Evolutionary conservation across 1,139 yeast genomes (phyloP), one percentile per base, ranked within the genome.

Genomic region (Pichia sp.): DNA sequence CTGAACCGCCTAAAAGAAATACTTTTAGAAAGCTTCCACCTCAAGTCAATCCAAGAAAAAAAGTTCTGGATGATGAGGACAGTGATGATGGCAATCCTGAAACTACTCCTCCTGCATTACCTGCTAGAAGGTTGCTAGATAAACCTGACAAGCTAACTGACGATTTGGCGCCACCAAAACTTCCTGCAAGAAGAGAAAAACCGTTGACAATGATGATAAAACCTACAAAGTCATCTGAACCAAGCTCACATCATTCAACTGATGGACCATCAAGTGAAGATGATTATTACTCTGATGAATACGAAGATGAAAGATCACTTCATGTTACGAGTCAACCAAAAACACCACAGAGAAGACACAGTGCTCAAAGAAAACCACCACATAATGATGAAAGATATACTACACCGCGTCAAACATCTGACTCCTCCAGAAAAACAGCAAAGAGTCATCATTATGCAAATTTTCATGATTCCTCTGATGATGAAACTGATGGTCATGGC

Each of bases 1-100:
- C 48, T n/a, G 46, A 46, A 20, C 52, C 52, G 15, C 48, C 51
- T 16, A 42, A 36, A 18, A 39, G 46, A 40, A 43, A 36, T 15
- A 7, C 27, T 7, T 15, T 12, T 12, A 20, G 37, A 20, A 34
- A 20, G 11, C 9, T 34, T 18, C 23, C 37, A 20, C 25, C 24
- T 12, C 8, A 12, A 12, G 23, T 12, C 4, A 6, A 20, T 35
- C 4, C 24, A 20, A 20, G 37, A 20, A 35, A 20, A 5, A 13
- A 34, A 18, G 5, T 5, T 34, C 24, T 18, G 20, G 11, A 7
- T 2, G 13, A 29, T 7, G 24, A 35, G 8, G 15, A 23, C n/a
- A 7, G 27, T 15, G n/a, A 22, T 20, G 35, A 24, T 20, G 34
- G 24, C n/a, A n/a, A n/a, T n/a, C n/a, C n/a, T 16, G 24, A 20